A percentile compares a stretch with the other conserved stretches of the same genome.
Conservation (phyloP, 1,284 basidiomycete species). For the Salmacisia buchloeana region DNA sequence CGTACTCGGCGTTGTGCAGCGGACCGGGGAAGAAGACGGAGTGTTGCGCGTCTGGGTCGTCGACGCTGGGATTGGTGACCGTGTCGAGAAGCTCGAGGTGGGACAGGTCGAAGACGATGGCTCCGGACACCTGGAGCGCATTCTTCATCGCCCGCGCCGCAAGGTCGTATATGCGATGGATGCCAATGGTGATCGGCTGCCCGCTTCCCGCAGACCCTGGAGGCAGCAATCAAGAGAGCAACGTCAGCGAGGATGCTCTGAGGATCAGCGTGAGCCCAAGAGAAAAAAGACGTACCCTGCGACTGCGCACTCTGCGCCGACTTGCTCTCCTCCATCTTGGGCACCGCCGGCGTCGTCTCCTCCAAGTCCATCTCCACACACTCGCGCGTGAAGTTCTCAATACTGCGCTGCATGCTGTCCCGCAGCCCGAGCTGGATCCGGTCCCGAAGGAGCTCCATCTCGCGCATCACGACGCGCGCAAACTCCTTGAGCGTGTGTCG, state of each 20-base stretch:
- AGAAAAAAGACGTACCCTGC: neutral
- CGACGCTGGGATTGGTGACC: conserved; percentile 52
- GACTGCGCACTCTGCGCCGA: neutral
- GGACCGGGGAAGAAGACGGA: conserved; percentile 47
- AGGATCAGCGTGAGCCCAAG: neutral
- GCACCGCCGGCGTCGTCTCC: conserved; percentile 12
- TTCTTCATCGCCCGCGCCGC: conserved; percentile 80
- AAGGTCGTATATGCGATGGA: conserved; percentile 68
- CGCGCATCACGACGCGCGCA: conserved; percentile 81
- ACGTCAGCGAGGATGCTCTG: neutral
- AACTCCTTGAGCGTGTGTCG: conserved; percentile 90
- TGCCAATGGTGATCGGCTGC: neutral
- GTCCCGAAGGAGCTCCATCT: conserved; percentile 90
- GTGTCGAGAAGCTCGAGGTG: conserved; percentile 82
- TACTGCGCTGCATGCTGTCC: conserved; percentile 84
- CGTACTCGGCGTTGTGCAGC: conserved; percentile 13
- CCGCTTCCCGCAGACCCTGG: neutral
- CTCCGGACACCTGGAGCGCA: conserved; percentile 85
- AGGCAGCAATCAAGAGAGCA: neutral
- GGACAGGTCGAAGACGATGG: conserved; percentile 82
- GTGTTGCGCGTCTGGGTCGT: conserved; percentile 39
- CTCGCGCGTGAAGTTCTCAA: conserved; percentile 91
- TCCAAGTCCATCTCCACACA: conserved; percentile 78
- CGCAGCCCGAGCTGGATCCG: conserved; percentile 87
- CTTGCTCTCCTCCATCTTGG: neutral